These are phyloP conservation scores for Erodium maritimum DNA, from an alignment of 345 rosid genomes.

Conservation along the genomic window DNA sequence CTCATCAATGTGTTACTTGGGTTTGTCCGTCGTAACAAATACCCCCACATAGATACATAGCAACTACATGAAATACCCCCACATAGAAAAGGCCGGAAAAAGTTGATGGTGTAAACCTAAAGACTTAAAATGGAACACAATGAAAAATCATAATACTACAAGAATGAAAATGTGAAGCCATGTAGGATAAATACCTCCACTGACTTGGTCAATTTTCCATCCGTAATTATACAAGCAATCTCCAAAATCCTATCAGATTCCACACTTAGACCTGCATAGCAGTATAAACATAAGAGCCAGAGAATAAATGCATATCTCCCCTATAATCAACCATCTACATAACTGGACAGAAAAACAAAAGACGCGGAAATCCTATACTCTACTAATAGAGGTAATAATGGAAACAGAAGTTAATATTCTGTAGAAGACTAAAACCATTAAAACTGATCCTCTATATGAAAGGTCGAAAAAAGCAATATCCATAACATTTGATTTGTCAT, in stretches of 20 bases:
- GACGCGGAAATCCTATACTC: too few species aligned
- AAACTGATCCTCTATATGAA: too few species aligned
- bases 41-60: background rate
- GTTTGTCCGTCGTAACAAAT: background rate
- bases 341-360: too few species aligned
- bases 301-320: background rate
- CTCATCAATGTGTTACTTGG: too few species aligned
- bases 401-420: too few species aligned
- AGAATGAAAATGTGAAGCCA: background rate
- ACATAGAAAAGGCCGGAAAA: background rate
- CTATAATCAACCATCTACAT: too few species aligned
- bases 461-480: too few species aligned
- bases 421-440: too few species aligned
- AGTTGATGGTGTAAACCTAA: too few species aligned
- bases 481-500: background rate
- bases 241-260: slow-evolving; percentile 82
- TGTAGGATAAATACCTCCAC: slow-evolving; percentile 43
- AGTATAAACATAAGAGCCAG: slow-evolving; percentile 10
- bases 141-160: background rate
- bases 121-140: background rate
- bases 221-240: slow-evolving; percentile 87
- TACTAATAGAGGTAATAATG: too few species aligned
- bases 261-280: slow-evolving; percentile 53
- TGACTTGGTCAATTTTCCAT: slow-evolving; percentile 58
- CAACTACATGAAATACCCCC: too few species aligned